phyloP scores from a whole-genome alignment of 2,329 filamentous ascomycete species.

The Escovopsis sp. region DNA sequence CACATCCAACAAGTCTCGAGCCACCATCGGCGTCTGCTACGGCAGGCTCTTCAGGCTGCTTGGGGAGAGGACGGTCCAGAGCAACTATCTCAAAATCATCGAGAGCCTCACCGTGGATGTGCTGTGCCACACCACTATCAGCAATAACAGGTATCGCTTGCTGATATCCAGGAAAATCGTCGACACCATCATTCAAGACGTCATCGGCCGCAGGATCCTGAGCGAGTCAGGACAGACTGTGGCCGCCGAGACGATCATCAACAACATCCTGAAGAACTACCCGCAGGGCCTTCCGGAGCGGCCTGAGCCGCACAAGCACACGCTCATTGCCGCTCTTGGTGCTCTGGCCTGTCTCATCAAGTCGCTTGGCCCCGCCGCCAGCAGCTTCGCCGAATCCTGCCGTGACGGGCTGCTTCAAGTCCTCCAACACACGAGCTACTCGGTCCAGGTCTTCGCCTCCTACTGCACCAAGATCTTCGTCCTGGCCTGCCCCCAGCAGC shows the following conservation, averaged over 20 bases:
- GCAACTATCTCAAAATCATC: constrained; percentile 66
- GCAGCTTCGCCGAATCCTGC: constrained; percentile 63
- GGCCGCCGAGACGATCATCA: constrained; percentile 68
- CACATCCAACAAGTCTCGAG: constrained; percentile 66
- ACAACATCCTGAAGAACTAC: constrained; percentile 85
- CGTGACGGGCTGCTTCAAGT: constrained; percentile 81
- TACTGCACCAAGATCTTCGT: constrained; percentile 78
- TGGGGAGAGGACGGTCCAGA: constrained; percentile 69
- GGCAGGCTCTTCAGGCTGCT: constrained; percentile 63
- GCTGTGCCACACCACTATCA: constrained; percentile 58
- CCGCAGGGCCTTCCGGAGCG: constrained; percentile 78
- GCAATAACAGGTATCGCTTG: constrained; percentile 74
- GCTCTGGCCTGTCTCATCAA: constrained; percentile 65
- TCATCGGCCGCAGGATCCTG: constrained; percentile 66
- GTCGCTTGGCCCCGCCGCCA: constrained; percentile 68
- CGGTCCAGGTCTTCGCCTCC: constrained; percentile 81
- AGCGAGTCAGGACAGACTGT: constrained; percentile 80
- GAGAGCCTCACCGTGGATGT: constrained; percentile 69
- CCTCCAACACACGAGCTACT: constrained; percentile 87
- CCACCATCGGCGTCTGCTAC: constrained; percentile 78
- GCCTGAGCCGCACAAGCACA: constrained; percentile 77
- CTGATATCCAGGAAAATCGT: constrained; percentile 75
- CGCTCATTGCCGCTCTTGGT: constrained; percentile 62
- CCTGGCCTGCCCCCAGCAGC: constrained; percentile 78
- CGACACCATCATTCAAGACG: constrained; percentile 67